A percentile compares a stretch with the other conserved stretches of the same genome.
These are phyloP conservation scores for Cylindrotheca fusiformis DNA, from an alignment of 108 stramenopile genomes.

Conservation along the genomic window DNA sequence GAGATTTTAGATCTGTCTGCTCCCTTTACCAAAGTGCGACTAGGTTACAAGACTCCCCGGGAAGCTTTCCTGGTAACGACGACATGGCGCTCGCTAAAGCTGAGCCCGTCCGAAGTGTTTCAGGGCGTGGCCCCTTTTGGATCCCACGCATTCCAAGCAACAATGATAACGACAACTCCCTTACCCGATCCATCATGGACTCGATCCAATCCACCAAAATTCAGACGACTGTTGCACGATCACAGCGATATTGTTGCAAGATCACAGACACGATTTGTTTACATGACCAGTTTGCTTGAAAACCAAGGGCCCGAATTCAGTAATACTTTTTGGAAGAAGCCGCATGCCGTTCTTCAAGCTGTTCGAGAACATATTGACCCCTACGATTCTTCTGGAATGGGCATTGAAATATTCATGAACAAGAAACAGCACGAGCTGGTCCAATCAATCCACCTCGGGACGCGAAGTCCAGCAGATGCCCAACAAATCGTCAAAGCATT, in stretches of 20 bases:
- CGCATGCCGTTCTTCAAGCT: conserved; percentile 26
- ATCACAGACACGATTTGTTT: conserved; percentile 61
- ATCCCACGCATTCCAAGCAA: conserved; percentile 44
- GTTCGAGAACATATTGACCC: conserved; percentile 35
- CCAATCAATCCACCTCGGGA: conserved; percentile 38
- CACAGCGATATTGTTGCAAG: conserved; percentile 39
- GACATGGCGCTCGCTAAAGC: conserved; percentile 20
- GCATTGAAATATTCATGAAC: conserved; percentile 48
- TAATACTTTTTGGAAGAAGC: conserved; percentile 17
- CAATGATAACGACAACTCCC: conserved; percentile 44
- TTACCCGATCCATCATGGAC: conserved; percentile 39
- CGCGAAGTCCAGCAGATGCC: conserved; percentile 47
- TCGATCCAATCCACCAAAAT: conserved; percentile 82
- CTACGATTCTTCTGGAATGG: conserved; percentile 39
- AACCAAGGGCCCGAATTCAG: background rate
- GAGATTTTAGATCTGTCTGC: conserved; percentile 23
- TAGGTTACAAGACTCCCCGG: conserved; percentile 25
- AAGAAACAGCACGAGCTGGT: conserved; percentile 12
- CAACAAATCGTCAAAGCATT: conserved; percentile 41
- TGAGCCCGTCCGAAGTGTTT: conserved; percentile 36
- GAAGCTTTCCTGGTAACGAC: conserved; percentile 24
- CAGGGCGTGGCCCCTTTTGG: conserved; percentile 18
- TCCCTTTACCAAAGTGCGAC: conserved; percentile 48
- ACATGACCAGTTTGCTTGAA: conserved; percentile 48
- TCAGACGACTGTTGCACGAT: conserved; percentile 50